phyloP scores from a whole-genome alignment of 2,329 filamentous ascomycete species.

The Trichothecium sympodiale region DNA sequence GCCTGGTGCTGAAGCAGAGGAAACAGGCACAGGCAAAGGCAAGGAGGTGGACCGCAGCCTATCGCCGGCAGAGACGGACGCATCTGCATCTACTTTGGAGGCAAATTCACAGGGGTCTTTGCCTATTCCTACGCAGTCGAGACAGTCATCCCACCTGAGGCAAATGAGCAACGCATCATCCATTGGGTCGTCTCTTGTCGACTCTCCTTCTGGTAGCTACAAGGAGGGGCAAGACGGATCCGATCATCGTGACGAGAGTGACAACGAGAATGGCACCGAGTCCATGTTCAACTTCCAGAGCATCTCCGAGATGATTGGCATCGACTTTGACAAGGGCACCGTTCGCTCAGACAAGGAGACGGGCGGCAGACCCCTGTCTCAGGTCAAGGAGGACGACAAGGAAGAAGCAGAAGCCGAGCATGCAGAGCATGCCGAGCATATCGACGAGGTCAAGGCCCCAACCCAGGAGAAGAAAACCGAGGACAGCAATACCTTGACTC shows the following conservation, averaged over 20 bases:
- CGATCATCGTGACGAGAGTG: conserved; percentile 16
- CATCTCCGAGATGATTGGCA: conserved; percentile 72
- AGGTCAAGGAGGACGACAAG: conserved; percentile 26
- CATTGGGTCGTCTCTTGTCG: conserved; percentile 63
- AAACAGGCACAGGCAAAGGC: conserved; percentile 41
- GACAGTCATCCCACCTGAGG: conserved; percentile 60
- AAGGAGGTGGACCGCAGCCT: conserved; percentile 53
- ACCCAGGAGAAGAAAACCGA: neutral
- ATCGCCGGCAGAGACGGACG: conserved; percentile 1
- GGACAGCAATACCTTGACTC: conserved; percentile 10
- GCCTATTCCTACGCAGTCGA: conserved; percentile 38
- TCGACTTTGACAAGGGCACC: conserved; percentile 38
- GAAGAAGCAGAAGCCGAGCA: conserved; percentile 20
- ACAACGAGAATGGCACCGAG: conserved; percentile 47
- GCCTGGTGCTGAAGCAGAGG: conserved; percentile 10
- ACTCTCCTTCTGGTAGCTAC: conserved; percentile 49
- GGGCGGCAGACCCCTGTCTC: conserved; percentile 19
- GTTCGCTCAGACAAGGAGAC: conserved; percentile 17
- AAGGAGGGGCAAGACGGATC: conserved; percentile 29
- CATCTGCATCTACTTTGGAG: conserved; percentile 7
- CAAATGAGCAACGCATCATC: conserved; percentile 85
- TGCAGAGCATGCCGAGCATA: conserved; percentile 12
- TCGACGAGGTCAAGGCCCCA: neutral
- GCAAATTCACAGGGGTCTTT: conserved; percentile 26
- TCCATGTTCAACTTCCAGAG: conserved; percentile 89